Base-by-base conservation (phyloP, 208 protist species). In the Angomonas deanei region DNA sequence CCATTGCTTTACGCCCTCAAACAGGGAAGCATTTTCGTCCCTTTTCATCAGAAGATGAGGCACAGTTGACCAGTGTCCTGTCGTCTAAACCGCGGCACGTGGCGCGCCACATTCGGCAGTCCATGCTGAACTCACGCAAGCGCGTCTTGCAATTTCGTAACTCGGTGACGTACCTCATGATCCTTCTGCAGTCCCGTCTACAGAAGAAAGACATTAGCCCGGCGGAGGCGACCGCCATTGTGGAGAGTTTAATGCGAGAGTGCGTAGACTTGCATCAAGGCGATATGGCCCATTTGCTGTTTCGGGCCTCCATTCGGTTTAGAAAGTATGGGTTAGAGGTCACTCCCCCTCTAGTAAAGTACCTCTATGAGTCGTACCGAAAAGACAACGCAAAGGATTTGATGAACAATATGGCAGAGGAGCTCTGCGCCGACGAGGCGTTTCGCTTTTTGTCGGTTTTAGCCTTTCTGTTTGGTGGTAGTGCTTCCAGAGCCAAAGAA, bases 251-350 rank as follows among this genome's bases (percentile, higher is more conserved):
- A 33, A 94, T 96, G 88, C 66, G 70, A 47, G 88, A 96, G 69
- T 96, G 91, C 64, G 91, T 93, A 17, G 86, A 91, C 17, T 70
- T 94, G n/a, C 82, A 78, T 6, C 91, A 96, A 54, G 76, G 80
- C 0, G 91, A 94, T 70, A 94, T 96, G 84, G 88, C 91, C 0
- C 91, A 96, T 64, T 74, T 96, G 8, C 82, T 96, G 19, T 94
- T 96, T 50, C 91, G 91, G 21, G 91, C 91, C 1, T 70, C 85
- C 11, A 60, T 96, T 61, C 91, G 91, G 5, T 96, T 96, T 64
- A 76, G 88, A 36, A 94, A 91, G 68, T 96, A 94, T 56, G 91
- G 88, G 0, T 50, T 92, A 32, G 67, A 32, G 1, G 70, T 96
- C 17, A 56, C 62, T 3, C 77, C 81, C 54, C 70, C 77, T 0